Evolutionary conservation across 768 basidiomycete genomes (phyloP).

Genomic region (Serendipita indica): DNA sequence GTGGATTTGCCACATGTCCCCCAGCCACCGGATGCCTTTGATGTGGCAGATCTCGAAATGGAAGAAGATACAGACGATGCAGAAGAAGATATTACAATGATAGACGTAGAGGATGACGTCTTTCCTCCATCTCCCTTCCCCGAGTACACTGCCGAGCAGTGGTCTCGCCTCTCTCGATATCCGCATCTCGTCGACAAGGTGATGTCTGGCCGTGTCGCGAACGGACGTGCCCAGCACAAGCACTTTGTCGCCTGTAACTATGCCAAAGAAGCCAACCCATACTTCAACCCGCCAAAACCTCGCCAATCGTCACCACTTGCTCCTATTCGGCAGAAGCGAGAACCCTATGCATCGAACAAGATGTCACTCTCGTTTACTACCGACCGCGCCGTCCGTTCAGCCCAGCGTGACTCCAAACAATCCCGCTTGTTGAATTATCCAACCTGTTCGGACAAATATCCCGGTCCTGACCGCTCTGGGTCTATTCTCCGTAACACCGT

Average conservation of each 20-base stretch:
- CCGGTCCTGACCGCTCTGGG: neutral
- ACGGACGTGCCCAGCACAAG: neutral
- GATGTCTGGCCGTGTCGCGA: neutral
- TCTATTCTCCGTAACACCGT: neutral
- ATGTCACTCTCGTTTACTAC: neutral
- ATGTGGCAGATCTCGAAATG: too few species aligned
- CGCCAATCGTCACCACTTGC: neutral
- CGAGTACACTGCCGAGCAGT: neutral
- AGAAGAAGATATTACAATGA: too few species aligned
- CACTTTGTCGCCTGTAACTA: neutral
- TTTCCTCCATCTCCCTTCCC: neutral
- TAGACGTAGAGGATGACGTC: too few species aligned
- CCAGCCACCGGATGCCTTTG: too few species aligned
- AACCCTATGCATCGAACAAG: neutral
- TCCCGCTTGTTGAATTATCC: neutral
- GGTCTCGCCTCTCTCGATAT: neutral
- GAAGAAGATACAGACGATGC: too few species aligned
- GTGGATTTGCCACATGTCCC: too few species aligned
- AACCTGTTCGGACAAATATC: neutral
- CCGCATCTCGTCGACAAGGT: neutral
- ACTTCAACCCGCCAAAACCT: neutral
- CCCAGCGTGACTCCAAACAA: neutral
- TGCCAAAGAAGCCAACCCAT: neutral
- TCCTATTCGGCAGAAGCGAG: neutral
- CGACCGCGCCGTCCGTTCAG: neutral